Base-by-base conservation (phyloP, 2,329 filamentous ascomycete species). In the Elsinoe australis region DNA sequence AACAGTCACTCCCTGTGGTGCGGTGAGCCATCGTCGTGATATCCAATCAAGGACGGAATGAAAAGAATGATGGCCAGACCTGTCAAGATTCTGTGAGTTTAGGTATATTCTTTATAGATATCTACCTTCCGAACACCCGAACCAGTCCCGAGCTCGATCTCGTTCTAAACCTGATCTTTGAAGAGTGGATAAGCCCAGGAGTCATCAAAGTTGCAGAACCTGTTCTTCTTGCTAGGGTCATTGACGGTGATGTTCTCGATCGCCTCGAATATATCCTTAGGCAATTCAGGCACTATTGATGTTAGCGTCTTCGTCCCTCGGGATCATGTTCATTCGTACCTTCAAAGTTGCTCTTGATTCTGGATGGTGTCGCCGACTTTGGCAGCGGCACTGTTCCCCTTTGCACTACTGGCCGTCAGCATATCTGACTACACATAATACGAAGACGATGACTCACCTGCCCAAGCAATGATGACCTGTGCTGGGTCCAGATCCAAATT, bases 341-440 rank as follows among this genome's bases (percentile, higher is more conserved):
- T 31, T 79, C 70, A 59, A 80, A 76, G 67, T 87, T 87, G 68
- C 78, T 82, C 62, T 77, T 73, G 57, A 85, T 85, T 34, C 81
- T 73, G 44, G 70, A 72, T 6, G 78, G 78, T 15, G 78, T 84
- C 39, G 78, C 79, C 66, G 78, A 82, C 75, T 85, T 85, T 57
- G 81, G 80, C 51, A 85, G 69, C 31, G 84, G 81, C 31, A 77
- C 73, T 61, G 83, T 83, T 51, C 81, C 80, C 46, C 81, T 73
- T 49, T 74, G 73, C 33, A 84, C 39, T 44, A 9, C 18, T 18
- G 8, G n/a, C n/a, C 15, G 24, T 44, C 22, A 44, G 39, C 24
- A 15, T 17, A 35, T 18, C 15, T 8, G 5, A 12, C 36, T 5
- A 6, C 4, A 3, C 10, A 12, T 8, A 6, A 22, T 19, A 17